These are phyloP conservation scores for Metahyphopichia silvanorum DNA, from an alignment of 805 yeast species.

Conservation along the genomic window DNA sequence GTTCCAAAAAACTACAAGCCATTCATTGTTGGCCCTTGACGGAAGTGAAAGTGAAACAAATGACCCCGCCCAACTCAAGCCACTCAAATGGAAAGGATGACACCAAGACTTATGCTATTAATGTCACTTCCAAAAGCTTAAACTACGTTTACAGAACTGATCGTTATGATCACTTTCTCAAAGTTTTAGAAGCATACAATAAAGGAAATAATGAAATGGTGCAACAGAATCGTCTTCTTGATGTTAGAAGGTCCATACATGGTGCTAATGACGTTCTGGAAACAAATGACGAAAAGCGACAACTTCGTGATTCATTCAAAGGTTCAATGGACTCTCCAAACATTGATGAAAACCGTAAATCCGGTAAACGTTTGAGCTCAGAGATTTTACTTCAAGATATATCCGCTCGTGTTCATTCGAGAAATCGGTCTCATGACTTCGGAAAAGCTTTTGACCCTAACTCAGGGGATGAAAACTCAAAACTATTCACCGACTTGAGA, in stretches of 20 bases:
- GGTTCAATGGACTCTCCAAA: slow-evolving; percentile 42
- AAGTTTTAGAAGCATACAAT: slow-evolving; percentile 52
- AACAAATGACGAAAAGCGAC: slow-evolving; percentile 34
- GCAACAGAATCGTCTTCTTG: slow-evolving; percentile 26
- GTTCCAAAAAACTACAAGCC: slow-evolving; percentile 51
- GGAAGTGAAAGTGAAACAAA: slow-evolving; percentile 50
- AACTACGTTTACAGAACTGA: slow-evolving; percentile 62
- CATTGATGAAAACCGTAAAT: slow-evolving; percentile 26
- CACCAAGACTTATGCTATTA: slow-evolving; percentile 36
- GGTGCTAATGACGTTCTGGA: slow-evolving; percentile 9
- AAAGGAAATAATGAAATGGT: slow-evolving; percentile 56
- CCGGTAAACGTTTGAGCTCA: slow-evolving; percentile 26
- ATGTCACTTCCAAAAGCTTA: slow-evolving; percentile 44
- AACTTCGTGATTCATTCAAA: slow-evolving; percentile 41
- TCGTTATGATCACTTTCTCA: slow-evolving; percentile 52
- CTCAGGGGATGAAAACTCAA: slow-evolving; percentile 19
- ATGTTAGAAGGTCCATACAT: slow-evolving; percentile 10
- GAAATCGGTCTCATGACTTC: slow-evolving; percentile 52
- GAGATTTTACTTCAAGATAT: slow-evolving; percentile 53
- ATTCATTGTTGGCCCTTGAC: slow-evolving; percentile 76
- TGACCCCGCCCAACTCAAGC: slow-evolving; percentile 20
- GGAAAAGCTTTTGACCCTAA: slow-evolving; percentile 7
- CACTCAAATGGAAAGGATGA: slow-evolving; percentile 12
- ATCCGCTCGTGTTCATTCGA: slow-evolving; percentile 58
- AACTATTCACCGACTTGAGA: slow-evolving; percentile 45